phyloP scores from a whole-genome alignment of 768 basidiomycete species.

The Trametopsis cervina region DNA sequence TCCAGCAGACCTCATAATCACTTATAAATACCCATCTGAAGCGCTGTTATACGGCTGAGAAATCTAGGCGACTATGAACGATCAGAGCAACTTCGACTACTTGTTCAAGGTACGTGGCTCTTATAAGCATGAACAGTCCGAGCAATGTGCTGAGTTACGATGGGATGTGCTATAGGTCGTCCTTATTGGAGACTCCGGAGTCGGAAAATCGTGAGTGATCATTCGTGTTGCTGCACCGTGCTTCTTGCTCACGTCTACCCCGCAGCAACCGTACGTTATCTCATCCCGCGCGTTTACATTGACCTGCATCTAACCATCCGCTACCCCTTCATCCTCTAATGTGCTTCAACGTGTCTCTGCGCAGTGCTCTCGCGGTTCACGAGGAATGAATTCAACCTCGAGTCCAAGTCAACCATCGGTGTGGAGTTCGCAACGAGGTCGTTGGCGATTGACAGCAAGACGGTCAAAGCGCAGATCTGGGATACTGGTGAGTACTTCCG shows the following conservation, averaged over 20 bases:
- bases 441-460: constrained; percentile 94
- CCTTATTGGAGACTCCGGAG: constrained; percentile 97
- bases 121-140: neutral
- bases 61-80: constrained; percentile 50
- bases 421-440: constrained; percentile 98
- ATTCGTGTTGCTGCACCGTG: constrained; percentile 1
- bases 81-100: constrained; percentile 96
- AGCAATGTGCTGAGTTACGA: neutral
- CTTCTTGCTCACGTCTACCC: constrained; percentile 18
- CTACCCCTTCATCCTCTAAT: neutral
- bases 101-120: constrained; percentile 81
- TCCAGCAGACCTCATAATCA: neutral
- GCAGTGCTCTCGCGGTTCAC: constrained; percentile 99
- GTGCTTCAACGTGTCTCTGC: no score
- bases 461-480: constrained; percentile 98
- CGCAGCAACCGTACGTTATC: constrained; percentile 55
- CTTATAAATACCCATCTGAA: neutral
- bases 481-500: constrained; percentile 84
- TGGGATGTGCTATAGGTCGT: constrained; percentile 60
- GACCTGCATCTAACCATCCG: neutral
- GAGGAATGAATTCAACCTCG: constrained; percentile 97
- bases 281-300: neutral
- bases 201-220: constrained; percentile 93
- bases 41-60: neutral
- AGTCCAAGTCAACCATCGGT: constrained; percentile 98